Conservation (phyloP, 208 protist species). For the Kentomonas sorsogonicus region DNA sequence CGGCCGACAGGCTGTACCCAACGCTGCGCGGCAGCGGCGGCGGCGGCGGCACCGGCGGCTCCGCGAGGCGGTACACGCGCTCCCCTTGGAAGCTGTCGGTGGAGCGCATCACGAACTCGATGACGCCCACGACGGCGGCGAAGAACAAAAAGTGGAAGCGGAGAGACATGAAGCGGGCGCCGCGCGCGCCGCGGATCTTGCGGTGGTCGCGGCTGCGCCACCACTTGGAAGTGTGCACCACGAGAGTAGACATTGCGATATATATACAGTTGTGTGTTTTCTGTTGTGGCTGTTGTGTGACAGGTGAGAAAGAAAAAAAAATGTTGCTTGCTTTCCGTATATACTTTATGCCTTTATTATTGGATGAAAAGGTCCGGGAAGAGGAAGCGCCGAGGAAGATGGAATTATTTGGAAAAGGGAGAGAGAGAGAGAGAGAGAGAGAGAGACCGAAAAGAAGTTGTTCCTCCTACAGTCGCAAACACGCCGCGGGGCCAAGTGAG, state of each 20-base stretch:
- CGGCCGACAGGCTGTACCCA: constrained; percentile 35
- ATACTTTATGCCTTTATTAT: too few species aligned
- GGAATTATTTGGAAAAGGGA: neutral
- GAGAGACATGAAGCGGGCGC: constrained; percentile 43
- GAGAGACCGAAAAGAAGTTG: too few species aligned
- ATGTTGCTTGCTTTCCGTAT: too few species aligned
- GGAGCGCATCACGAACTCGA: constrained; percentile 54
- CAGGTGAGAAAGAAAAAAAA: neutral
- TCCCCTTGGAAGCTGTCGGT: constrained; percentile 20
- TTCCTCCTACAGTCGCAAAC: too few species aligned
- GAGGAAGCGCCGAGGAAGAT: neutral
- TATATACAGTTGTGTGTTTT: constrained; percentile 1
- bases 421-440: neutral
- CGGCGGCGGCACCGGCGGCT: constrained; percentile 49
- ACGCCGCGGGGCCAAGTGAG: too few species aligned
- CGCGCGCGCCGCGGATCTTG: constrained; percentile 45
- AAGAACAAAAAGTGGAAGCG: constrained; percentile 51
- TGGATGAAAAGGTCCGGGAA: too few species aligned
- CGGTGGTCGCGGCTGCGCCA: constrained; percentile 65
- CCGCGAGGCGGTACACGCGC: neutral
- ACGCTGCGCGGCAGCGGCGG: constrained; percentile 46
- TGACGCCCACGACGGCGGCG: constrained; percentile 21
- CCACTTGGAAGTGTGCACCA: too few species aligned
- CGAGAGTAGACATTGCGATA: neutral
- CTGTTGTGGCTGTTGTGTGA: neutral